Evolutionary conservation across 306 rosid species (phyloP), one percentile per base, ranked within the genome.

Genomic region (Rosa multiflora): DNA sequence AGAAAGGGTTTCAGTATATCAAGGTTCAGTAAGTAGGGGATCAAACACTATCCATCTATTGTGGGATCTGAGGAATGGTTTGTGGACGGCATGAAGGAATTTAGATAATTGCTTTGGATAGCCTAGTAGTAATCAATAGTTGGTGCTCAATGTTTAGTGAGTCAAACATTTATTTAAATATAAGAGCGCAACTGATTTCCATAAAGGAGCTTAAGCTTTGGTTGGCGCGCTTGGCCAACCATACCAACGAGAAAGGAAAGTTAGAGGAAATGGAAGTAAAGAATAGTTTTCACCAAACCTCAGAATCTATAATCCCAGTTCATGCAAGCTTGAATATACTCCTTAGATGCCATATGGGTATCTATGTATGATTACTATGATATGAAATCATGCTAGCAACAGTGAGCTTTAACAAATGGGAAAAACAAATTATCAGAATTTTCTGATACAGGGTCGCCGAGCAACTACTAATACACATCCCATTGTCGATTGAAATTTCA

Each of bases 391-490:
- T 43, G 69, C 23, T 35, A 14, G 53, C 26, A 18, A 40, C 55
- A 79, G 18, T 47, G 72, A 21, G 52, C 70, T 46, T 69, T 37
- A 52, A 43, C 46, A 35, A 37, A 6, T 2, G 70, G 10, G 13
- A 2, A 37, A 32, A 6, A 37, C 71, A 68, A 39, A 61, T 55
- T 74, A 77, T 83, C 74, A 76, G 78, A 62, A 82, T 61, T 73
- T 76, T 80, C 70, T 76, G 74, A 71, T 67, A 76, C 40, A 44
- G 39, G 79, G 77, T 78, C 76, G 68, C 78, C 59, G 75, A 61
- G 80, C 53, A 82, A 53, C 81, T 83, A 61, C 82, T 51, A 79
- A 39, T 64, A 21, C 58, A 74, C 74, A 70, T 37, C 55, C 39
- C 15, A 72, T 44, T 63, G 76, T 55, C 72, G n/a, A 58, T 18